phyloP scores from a whole-genome alignment of 2,329 filamentous ascomycete genomes.

The Amphichorda felina region DNA sequence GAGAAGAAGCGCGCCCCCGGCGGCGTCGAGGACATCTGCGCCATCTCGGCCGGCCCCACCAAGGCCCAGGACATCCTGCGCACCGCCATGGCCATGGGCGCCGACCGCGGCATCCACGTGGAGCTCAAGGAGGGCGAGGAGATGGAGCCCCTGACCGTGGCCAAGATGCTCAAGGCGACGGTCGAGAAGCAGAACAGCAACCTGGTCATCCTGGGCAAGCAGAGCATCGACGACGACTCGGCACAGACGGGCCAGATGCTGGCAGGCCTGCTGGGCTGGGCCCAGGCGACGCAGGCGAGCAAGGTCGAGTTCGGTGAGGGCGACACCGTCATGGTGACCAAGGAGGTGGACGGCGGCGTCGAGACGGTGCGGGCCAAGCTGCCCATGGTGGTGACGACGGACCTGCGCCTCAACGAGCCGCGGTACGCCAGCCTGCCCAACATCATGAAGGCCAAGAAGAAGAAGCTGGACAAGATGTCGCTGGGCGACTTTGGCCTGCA shows the following conservation, averaged over 20 bases:
- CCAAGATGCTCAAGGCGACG: conserved; percentile 74
- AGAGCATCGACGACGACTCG: conserved; percentile 95
- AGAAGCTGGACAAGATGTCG: conserved; percentile 88
- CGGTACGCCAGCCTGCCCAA: conserved; percentile 92
- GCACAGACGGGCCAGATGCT: conserved; percentile 98
- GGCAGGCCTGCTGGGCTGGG: conserved; percentile 81
- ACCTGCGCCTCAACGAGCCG: conserved; percentile 88
- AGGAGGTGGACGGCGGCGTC: conserved; percentile 90
- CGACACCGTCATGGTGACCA: conserved; percentile 63
- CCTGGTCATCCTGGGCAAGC: conserved; percentile 88
- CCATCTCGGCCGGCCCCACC: conserved; percentile 75
- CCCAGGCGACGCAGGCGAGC: conserved; percentile 87
- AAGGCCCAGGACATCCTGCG: conserved; percentile 84
- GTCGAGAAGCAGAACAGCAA: conserved; percentile 81
- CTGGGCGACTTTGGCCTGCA: conserved; percentile 73
- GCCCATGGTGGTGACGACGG: conserved; percentile 90
- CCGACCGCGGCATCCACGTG: conserved; percentile 82
- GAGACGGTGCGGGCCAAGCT: conserved; percentile 80
- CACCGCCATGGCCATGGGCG: conserved; percentile 98
- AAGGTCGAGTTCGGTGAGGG: conserved; percentile 65
- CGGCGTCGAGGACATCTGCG: conserved; percentile 83
- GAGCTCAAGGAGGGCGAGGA: conserved; percentile 65
- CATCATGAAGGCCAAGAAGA: conserved; percentile 99
- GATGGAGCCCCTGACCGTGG: conserved; percentile 81
- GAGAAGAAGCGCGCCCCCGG: conserved; percentile 64